Percentiles rank a stretch among this genome's conserved stretches.
Evolutionary conservation across 139 green algal genomes (phyloP).

Genomic region (Dunaliella primolecta): DNA sequence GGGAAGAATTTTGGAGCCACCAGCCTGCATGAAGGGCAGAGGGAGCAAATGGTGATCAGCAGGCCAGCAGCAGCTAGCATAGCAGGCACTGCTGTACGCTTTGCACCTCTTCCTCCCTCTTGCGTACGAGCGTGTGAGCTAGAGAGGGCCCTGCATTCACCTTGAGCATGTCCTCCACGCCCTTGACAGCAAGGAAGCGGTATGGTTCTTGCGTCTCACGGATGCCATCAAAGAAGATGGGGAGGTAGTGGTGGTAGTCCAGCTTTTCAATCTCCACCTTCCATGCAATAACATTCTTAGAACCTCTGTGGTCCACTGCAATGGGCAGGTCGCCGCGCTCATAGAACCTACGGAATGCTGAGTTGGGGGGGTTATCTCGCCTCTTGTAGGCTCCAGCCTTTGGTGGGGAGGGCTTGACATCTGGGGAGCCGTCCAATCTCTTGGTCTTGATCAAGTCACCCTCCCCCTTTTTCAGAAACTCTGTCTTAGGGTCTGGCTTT

Average conservation of each 20-base stretch:
- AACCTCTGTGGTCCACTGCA: conserved; percentile 69
- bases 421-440: background rate
- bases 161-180: conserved; percentile 79
- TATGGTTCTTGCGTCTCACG: conserved; percentile 85
- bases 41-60: too few species aligned
- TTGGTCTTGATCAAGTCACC: conserved; percentile 35
- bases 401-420: conserved; percentile 32
- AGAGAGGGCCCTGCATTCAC: conserved; percentile 27
- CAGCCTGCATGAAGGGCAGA: conserved; percentile 24
- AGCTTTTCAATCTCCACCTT: conserved; percentile 79
- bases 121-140: too few species aligned
- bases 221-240: conserved; percentile 90
- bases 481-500: conserved; percentile 48
- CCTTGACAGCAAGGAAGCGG: conserved; percentile 78
- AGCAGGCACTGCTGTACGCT: too few species aligned
- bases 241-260: conserved; percentile 88
- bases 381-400: conserved; percentile 48
- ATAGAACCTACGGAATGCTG: conserved; percentile 82
- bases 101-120: too few species aligned
- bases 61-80: too few species aligned
- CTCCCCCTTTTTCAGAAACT: conserved; percentile 47
- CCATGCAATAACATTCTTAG: conserved; percentile 82
- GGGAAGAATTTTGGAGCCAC: conserved; percentile 70
- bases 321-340: conserved; percentile 80
- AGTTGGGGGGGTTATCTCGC: conserved; percentile 68